Evolutionary conservation across 306 rosid species (phyloP), one percentile per base, ranked within the genome.

Genomic region (Casuarina cunninghamiana): DNA sequence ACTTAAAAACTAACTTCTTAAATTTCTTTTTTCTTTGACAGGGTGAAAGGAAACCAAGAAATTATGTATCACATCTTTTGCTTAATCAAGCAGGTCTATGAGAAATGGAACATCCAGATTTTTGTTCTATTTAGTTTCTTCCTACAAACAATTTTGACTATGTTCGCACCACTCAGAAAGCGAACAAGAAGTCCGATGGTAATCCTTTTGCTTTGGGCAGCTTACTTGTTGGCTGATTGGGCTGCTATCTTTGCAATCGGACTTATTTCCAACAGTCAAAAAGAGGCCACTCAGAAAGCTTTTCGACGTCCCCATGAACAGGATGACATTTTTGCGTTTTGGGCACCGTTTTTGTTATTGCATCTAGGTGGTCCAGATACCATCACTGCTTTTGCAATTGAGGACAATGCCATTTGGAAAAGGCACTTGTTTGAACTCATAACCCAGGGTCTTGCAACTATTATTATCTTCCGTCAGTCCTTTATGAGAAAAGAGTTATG

Each of bases 401-500:
- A 84, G 21, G 90, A 87, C 45, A 84, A 87, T 44, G 66, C 78
- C 2, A 72, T 84, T 6, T 87, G 88, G 90, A n/a, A 51, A 0
- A 74, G 88, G 55, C 90, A 87, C 26, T 50, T 87, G 6, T 46
- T 75, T 37, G 76, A 79, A 0, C 51, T 87, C 10, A 0, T 77
- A 1, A 53, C 77, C 60, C 86, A 84, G 55, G 78, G 78, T 3
- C 0, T 21, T 0, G 81, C 78, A 0, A 48, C 85, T 0, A 1
- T 26, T 5, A 72, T 81, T 21, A 61, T 86, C 57, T 83, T 86
- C 49, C 0, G 71, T 12, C 87, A 74, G 26, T 74, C 88, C 3
- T 10, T 84, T 4, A 83, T 86, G 0, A 2, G 0, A 66, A 50
- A 21, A 16, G 11, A 0, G 51, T 54, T 84, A 1, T 72, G 77